Evolutionary conservation across 2,329 filamentous ascomycete species (phyloP), one percentile per base, ranked within the genome.

Genomic region (Aureobasidium sp.): DNA sequence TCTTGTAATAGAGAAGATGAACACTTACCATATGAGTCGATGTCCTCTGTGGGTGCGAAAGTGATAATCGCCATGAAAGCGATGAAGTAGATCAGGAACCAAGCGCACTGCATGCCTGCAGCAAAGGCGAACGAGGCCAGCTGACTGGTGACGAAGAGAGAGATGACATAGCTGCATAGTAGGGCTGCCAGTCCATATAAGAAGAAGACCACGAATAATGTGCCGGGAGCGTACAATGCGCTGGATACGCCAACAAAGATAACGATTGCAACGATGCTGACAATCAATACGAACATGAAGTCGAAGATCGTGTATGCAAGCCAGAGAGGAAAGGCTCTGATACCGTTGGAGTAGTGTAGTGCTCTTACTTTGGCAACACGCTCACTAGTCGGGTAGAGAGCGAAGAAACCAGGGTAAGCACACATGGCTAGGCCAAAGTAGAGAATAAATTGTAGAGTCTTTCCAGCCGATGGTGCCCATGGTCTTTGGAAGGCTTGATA

Each of bases 261-360:
- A 31, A 88, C 88, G 27, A 90, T 88, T 11, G 88, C 85, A 13
- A 96, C 72, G 10, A 89, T 89, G 25, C 90, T 90, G 31, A 90
- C 87, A 4, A 88, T 72, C 18, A 97, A 75, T 1, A 94, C 90
- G 65, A 97, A 89, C 50, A 87, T 75, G 69, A 95, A 94, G 79
- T 98, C 95, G 73, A 97, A 97, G 0, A 84, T 74, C 1, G 92
- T 84, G 74, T 98, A 97, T 1, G 95, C 93, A 7, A 93, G 79
- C 95, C 95, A 98, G 2, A 98, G 82, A 0, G 94, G 93, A 11
- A 93, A 82, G 0, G 93, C 91, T 16, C 93, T 86, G 33, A 97
- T 94, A 54, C 95, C 95, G 74, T 97, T 98, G 63, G 93, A 97
- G 79, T 97, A 98, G 77, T 98, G 91, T 36, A 98, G 82, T 20